These are phyloP conservation scores for Sinapis alba DNA, from an alignment of 441 rosid species.

Conservation along the genomic window DNA sequence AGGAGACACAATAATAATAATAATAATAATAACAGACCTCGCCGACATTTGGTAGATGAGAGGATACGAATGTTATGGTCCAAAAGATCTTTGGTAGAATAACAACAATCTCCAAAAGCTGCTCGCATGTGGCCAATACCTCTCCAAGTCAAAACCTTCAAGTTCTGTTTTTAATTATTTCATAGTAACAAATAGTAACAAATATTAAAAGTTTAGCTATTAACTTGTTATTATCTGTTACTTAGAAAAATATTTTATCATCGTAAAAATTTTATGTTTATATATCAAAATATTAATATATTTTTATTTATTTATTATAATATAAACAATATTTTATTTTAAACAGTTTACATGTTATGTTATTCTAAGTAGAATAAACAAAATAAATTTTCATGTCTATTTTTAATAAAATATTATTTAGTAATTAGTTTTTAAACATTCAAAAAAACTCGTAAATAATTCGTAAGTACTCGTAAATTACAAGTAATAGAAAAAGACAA, in stretches of 20 bases:
- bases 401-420: too few relatives aligned
- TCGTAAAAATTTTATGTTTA: too few relatives aligned
- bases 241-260: too few relatives aligned
- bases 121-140: constrained; percentile 46
- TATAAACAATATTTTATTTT: neutral
- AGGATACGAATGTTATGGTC: constrained; percentile 38
- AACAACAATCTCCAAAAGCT: constrained; percentile 33
- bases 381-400: neutral
- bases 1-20: constrained; percentile 9
- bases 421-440: too few relatives aligned
- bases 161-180: constrained; percentile 14
- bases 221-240: too few relatives aligned
- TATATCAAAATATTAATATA: too few relatives aligned
- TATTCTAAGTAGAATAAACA: neutral
- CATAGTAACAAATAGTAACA: neutral
- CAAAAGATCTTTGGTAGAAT: constrained; percentile 35
- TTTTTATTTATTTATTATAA: too few relatives aligned
- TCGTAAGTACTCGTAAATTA: neutral
- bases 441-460: neutral
- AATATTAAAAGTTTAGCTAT: too few relatives aligned
- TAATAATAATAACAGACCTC: constrained; percentile 28
- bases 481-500: neutral
- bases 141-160: constrained; percentile 48
- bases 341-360: too few relatives aligned
- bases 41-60: constrained; percentile 54